phyloP scores from a whole-genome alignment of 2,329 filamentous ascomycete genomes.

The Blumeria graminis region DNA sequence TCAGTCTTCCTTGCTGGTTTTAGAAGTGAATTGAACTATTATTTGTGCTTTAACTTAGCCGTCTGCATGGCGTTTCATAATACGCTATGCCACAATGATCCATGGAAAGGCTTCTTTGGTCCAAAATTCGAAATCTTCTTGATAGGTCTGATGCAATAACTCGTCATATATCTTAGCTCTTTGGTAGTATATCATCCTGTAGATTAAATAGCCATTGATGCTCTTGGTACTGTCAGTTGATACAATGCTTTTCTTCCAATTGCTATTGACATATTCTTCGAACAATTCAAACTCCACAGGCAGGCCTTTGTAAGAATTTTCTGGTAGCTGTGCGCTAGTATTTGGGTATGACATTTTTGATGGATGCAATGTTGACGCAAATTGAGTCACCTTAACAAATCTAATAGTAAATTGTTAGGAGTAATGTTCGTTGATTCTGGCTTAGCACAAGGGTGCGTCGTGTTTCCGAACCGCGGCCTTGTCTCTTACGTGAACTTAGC shows the following conservation, averaged over 20 bases:
- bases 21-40: no score
- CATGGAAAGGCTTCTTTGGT: no score
- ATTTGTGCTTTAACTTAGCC: no score
- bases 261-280: background rate
- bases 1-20: no score
- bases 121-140: background rate
- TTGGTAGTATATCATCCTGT: background rate
- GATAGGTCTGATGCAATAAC: background rate
- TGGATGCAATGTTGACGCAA: background rate
- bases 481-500: no score
- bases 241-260: background rate
- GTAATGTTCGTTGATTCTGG: background rate
- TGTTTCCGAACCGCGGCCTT: constrained; percentile 1
- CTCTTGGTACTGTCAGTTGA: background rate
- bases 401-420: constrained; percentile 1
- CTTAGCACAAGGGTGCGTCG: constrained; percentile 1
- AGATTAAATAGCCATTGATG: background rate
- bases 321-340: background rate
- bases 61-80: no score
- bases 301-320: background rate
- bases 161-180: background rate
- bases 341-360: background rate
- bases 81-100: no score
- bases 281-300: background rate
- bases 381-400: background rate